Evolutionary conservation across 768 basidiomycete species (phyloP).

Genomic region (Omphalotus guepiniiformis): DNA sequence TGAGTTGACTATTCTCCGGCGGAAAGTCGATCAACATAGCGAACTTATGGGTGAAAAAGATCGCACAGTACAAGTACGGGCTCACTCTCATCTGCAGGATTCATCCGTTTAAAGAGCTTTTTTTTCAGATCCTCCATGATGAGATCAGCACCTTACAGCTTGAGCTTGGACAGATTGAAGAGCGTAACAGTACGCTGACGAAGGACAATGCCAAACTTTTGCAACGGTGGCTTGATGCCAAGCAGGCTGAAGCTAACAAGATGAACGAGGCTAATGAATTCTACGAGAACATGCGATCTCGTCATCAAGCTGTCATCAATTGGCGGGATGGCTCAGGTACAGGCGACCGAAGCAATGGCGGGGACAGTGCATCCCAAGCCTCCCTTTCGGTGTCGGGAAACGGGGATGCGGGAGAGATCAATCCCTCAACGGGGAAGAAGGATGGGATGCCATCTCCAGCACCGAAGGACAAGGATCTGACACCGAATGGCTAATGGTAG

Average conservation of each 20-base stretch:
- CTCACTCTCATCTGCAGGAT: neutral
- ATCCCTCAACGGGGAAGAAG: slow-evolving; percentile 48
- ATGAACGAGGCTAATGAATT: slow-evolving; percentile 94
- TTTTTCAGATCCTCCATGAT: slow-evolving; percentile 79
- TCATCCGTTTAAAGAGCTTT: slow-evolving; percentile 10
- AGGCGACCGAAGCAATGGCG: slow-evolving; percentile 14
- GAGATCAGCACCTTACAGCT: slow-evolving; percentile 90
- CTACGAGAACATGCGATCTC: slow-evolving; percentile 82
- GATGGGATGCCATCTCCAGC: slow-evolving; percentile 72
- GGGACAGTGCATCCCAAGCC: slow-evolving; percentile 22
- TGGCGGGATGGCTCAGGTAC: slow-evolving; percentile 45
- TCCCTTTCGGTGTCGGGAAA: slow-evolving; percentile 60
- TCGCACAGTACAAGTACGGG: slow-evolving; percentile 78
- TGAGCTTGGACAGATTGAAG: slow-evolving; percentile 85
- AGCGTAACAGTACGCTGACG: slow-evolving; percentile 79
- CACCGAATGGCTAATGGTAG: slow-evolving; percentile 87
- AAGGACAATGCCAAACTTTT: slow-evolving; percentile 94
- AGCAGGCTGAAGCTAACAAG: slow-evolving; percentile 87
- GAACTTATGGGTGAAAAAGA: slow-evolving; percentile 89
- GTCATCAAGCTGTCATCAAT: slow-evolving; percentile 56
- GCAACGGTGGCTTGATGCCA: slow-evolving; percentile 95
- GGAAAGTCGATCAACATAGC: slow-evolving; percentile 78
- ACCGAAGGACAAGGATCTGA: slow-evolving; percentile 72
- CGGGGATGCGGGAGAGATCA: slow-evolving; percentile 51
- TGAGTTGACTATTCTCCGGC: slow-evolving; percentile 62